These are phyloP conservation scores for Fusarium ramigenum DNA, from an alignment of 2,329 filamentous ascomycete species.

Conservation along the genomic window DNA sequence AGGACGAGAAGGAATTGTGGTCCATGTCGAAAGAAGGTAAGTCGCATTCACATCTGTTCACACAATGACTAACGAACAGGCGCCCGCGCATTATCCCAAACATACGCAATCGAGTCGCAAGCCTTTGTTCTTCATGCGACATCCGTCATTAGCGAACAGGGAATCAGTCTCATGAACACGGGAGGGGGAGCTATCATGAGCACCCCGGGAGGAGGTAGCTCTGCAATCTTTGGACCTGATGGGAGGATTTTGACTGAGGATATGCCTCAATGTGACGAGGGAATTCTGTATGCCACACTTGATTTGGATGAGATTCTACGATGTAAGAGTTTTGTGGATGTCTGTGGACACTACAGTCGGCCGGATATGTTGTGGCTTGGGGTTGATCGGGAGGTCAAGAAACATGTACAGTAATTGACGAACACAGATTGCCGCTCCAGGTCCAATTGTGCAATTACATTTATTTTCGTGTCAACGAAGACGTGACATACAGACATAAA, in stretches of 20 bases:
- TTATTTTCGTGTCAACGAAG: too few relatives aligned
- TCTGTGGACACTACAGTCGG: constrained; percentile 44
- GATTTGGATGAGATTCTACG: constrained; percentile 54
- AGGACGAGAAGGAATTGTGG: constrained; percentile 18
- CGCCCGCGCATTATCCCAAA: neutral
- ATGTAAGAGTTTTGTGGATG: constrained; percentile 51
- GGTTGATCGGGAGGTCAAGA: neutral
- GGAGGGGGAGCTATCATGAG: neutral
- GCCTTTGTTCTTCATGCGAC: neutral
- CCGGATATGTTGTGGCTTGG: constrained; percentile 52
- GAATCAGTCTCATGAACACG: neutral
- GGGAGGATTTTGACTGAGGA: neutral
- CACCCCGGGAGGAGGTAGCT: neutral
- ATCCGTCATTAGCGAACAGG: neutral
- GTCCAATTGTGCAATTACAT: too few relatives aligned
- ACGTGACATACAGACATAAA: too few relatives aligned
- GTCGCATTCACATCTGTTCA: rapidly evolving
- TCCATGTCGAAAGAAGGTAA: constrained; percentile 43
- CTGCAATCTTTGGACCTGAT: neutral
- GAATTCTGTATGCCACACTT: constrained; percentile 59
- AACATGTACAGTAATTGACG: neutral
- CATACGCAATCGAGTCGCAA: neutral
- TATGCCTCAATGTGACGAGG: constrained; percentile 45
- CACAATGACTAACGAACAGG: neutral
- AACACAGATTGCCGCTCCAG: too few relatives aligned